Conservation (phyloP, 768 basidiomycete species). For the Auriscalpium vulgare region DNA sequence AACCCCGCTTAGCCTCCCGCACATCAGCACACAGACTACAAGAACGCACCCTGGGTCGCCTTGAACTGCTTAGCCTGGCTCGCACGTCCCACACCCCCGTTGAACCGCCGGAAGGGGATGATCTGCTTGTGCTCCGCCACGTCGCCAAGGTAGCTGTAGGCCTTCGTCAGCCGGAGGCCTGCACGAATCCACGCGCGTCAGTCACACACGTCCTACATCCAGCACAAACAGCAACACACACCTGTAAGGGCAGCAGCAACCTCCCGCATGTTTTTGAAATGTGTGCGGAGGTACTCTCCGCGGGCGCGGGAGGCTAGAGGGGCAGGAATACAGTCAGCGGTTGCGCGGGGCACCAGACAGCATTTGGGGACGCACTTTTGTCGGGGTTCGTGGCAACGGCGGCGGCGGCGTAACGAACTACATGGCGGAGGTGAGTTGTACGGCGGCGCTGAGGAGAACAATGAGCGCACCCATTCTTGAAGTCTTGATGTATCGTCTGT, state of each 20-base stretch:
- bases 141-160: slow-evolving; percentile 87
- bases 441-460: neutral
- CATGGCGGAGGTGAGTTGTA: slow-evolving; percentile 11
- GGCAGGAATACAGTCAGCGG: slow-evolving; percentile 6
- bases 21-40: neutral
- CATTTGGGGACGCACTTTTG: slow-evolving; percentile 60
- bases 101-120: slow-evolving; percentile 93
- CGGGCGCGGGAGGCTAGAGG: slow-evolving; percentile 76
- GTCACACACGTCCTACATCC: neutral
- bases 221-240: slow-evolving; percentile 26
- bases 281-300: slow-evolving; percentile 96
- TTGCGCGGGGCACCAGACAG: slow-evolving; percentile 8
- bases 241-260: slow-evolving; percentile 92
- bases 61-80: slow-evolving; percentile 96
- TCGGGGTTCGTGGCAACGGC: slow-evolving; percentile 86
- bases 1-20: neutral
- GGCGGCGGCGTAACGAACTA: slow-evolving; percentile 93
- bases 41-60: slow-evolving; percentile 80
- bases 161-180: slow-evolving; percentile 93
- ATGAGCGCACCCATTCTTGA: slow-evolving; percentile 30
- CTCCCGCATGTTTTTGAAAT: slow-evolving; percentile 99
- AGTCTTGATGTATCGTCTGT: slow-evolving; percentile 23
- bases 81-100: slow-evolving; percentile 92
- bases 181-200: slow-evolving; percentile 6
- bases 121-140: slow-evolving; percentile 95